phyloP scores from a whole-genome alignment of 2,329 filamentous ascomycete species.

The Trichoderma sp. region DNA sequence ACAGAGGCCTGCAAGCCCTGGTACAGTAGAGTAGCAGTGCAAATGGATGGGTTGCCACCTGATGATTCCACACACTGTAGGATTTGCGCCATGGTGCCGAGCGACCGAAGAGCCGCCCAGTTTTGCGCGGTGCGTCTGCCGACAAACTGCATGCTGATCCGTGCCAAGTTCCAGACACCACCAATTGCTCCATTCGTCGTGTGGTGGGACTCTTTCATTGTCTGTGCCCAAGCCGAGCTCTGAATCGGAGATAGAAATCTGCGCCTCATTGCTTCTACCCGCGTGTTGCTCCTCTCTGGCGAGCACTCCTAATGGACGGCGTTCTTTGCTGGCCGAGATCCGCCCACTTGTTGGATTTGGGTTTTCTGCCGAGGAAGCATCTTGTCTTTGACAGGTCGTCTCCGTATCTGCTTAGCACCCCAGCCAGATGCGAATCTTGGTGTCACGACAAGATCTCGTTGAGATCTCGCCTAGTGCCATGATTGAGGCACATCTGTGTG shows the following conservation, averaged over 20 bases:
- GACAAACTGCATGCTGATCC: neutral
- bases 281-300: neutral
- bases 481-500: neutral
- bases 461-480: neutral
- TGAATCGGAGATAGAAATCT: constrained; percentile 3
- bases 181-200: neutral
- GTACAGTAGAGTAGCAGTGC: neutral
- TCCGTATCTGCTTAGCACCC: neutral
- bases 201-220: neutral
- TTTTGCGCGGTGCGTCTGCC: neutral
- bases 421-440: neutral
- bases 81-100: neutral
- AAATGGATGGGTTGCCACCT: neutral
- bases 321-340: neutral
- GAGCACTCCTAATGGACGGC: neutral
- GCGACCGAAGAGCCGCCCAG: neutral
- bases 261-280: neutral
- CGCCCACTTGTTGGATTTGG: neutral
- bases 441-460: neutral
- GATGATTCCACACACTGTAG: constrained; percentile 2
- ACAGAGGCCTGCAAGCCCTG: neutral
- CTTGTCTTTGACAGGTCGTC: neutral
- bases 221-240: constrained; percentile 2
- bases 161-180: neutral
- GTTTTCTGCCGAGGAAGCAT: neutral